Base-by-base conservation (phyloP, 495 filamentous ascomycete genomes). In the Glarea lozoyensis region DNA sequence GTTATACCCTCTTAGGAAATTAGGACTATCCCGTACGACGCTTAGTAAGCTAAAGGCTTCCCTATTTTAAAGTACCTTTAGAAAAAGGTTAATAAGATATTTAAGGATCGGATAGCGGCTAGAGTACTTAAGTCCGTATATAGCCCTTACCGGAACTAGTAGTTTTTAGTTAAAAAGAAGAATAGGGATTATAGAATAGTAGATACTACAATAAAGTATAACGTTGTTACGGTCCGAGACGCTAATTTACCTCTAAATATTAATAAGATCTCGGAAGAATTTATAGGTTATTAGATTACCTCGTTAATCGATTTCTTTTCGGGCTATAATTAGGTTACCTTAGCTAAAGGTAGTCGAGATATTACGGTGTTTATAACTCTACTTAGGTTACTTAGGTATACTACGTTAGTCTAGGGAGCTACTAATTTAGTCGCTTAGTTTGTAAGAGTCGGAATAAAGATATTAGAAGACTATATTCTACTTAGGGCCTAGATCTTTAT, bases 241-340 rank as follows among this genome's bases (percentile, higher is more conserved):
- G 36, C 36, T 4, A 39, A 39, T 15, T 15, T 39, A 4, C 36
- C 36, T 4, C 36, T 19, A 10, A 7, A 6, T 11, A 15, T 39
- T 11, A 19, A 39, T 15, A 19, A 39, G 15, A 7, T 39, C 6
- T 39, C 36, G 4, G 36, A 39, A 7, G 36, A 39, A 7, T 39
- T 39, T 39, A 19, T 15, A 24, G 36, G 36, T 9, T 39, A 19
- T 15, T 18, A 36, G 16, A 18, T 36, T n/a, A 18, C 33, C 9
- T 36, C 33, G 15, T 18, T 36, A 9, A 18, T 36, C 9, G 33
- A 36, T 16, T 36, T 36, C 33, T 36, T 36, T 18, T 36, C 33
- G 6, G 33, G 33, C 44, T 53, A 63, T 64, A 41, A 63, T n/a
- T n/a, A 29, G 23, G 10, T 22, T 39, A 39, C 18, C 19, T 39